Evolutionary conservation across 2,329 filamentous ascomycete species (phyloP), one percentile per base, ranked within the genome.

Genomic region (Penicillium sp.): DNA sequence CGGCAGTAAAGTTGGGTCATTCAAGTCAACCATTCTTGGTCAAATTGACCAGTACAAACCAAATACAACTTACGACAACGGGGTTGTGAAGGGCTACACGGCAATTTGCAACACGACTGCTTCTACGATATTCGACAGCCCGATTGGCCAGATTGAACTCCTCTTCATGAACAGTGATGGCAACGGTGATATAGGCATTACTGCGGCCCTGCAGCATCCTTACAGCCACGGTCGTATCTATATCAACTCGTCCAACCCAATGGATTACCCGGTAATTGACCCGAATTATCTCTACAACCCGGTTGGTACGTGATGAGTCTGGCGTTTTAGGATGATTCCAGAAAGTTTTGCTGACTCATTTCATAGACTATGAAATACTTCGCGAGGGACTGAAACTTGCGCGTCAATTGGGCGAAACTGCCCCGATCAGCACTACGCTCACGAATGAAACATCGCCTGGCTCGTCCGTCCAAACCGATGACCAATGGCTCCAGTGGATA

Each of bases 261-360:
- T 73, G 54, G 68, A 72, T 30, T 70, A 68, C 45, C 71, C 71
- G 1, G 68, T 72, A 8, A 73, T 73, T 26, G 71, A 73, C 45
- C 71, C 71, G 1, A 71, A 70, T 43, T 73, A 73, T 30, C 52
- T 73, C 0, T 16, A 35, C 11, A 69, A 72, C n/a, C 64, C 69
- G 43, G 61, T 64, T 10, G 70, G 70, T 72, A 66, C 10, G 62
- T 63, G 42, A 25, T 4, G 13, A 26, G 14, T 4, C 11, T 19
- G 8, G 4, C 3, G 14, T 37, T 4, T 3, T 14, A 25, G 6
- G 13, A 28, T 38, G 6, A n/a, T 6, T 30, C 19, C 5, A 10
- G 25, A 40, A 16, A 14, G 1, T 8, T 25, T 28, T 26, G 16
- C 37, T 33, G 13, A 33, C 26, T 8, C 22, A 19, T n/a, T 22